phyloP scores from a whole-genome alignment of 2,329 filamentous ascomycete species.

The Alternaria dauci region DNA sequence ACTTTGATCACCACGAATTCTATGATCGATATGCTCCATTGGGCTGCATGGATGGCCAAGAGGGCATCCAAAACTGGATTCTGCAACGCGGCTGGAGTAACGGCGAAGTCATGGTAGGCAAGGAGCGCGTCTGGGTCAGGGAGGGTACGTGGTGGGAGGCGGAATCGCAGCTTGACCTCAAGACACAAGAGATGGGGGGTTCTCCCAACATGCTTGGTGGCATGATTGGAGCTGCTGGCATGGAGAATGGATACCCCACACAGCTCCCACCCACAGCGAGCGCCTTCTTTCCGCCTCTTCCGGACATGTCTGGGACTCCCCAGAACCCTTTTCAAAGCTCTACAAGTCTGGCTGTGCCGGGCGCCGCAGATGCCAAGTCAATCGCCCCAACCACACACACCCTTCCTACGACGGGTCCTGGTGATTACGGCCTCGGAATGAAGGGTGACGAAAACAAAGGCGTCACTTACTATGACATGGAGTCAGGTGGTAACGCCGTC shows the following conservation, averaged over 20 bases:
- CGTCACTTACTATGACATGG: slow-evolving; percentile 74
- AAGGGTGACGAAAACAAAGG: slow-evolving; percentile 76
- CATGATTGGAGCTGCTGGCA: slow-evolving; percentile 64
- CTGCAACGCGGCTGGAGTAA: slow-evolving; percentile 98
- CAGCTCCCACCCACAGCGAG: slow-evolving; percentile 59
- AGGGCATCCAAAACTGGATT: slow-evolving; percentile 93
- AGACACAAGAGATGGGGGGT: slow-evolving; percentile 64
- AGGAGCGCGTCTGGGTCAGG: slow-evolving; percentile 93
- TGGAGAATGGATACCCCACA: slow-evolving; percentile 78
- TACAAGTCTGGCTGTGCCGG: slow-evolving; percentile 56
- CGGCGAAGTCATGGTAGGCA: slow-evolving; percentile 89
- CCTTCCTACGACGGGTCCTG: slow-evolving; percentile 62
- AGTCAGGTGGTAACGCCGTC: slow-evolving; percentile 78
- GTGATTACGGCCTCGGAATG: slow-evolving; percentile 87
- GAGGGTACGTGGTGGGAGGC: slow-evolving; percentile 98
- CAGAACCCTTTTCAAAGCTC: slow-evolving; percentile 71
- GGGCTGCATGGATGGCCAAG: slow-evolving; percentile 87
- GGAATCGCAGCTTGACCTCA: slow-evolving; percentile 92
- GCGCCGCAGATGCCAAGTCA: slow-evolving; percentile 52
- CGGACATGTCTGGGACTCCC: slow-evolving; percentile 70
- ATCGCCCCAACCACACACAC: slow-evolving; percentile 69
- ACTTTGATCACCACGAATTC: slow-evolving; percentile 96
- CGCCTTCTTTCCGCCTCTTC: slow-evolving; percentile 72
- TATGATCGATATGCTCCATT: slow-evolving; percentile 80
- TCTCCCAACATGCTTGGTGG: slow-evolving; percentile 55